Evolutionary conservation across 805 yeast genomes (phyloP).

Genomic region (Hanseniaspora valbyensis): DNA sequence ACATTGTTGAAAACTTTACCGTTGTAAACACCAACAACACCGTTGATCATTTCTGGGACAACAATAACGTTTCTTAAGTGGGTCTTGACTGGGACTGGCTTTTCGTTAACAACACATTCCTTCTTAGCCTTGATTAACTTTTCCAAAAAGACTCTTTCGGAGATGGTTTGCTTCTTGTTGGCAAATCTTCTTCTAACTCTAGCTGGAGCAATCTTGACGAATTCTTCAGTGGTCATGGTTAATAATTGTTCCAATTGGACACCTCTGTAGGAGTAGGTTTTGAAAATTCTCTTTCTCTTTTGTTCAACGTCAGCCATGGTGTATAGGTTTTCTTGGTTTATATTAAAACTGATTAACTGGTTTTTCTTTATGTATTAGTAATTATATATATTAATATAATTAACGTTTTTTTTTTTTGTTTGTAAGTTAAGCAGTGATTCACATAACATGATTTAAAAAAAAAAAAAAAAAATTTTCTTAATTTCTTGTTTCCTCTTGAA

Average conservation of each 20-base stretch:
- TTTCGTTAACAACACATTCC: slow-evolving; percentile 81
- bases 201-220: slow-evolving; percentile 91
- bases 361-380: too few relatives aligned
- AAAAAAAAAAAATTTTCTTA: too few relatives aligned
- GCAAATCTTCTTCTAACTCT: slow-evolving; percentile 99
- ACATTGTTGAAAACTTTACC: slow-evolving; percentile 99
- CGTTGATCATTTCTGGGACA: slow-evolving; percentile 99
- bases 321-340: slow-evolving; percentile 8
- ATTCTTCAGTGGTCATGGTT: slow-evolving; percentile 91
- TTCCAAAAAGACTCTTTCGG: slow-evolving; percentile 56
- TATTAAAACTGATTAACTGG: background rate
- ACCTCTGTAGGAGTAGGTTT: slow-evolving; percentile 97
- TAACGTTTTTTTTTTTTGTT: too few relatives aligned
- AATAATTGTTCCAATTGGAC: slow-evolving; percentile 90
- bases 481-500: too few relatives aligned
- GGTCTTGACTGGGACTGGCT: slow-evolving; percentile 96
- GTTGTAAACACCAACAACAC: slow-evolving; percentile 97
- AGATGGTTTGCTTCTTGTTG: slow-evolving; percentile 89
- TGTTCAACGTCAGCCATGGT: slow-evolving; percentile 31
- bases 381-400: too few relatives aligned
- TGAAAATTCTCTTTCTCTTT: slow-evolving; percentile 83
- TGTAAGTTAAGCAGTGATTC: too few relatives aligned
- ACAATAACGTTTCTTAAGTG: slow-evolving; percentile 98
- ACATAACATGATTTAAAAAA: too few relatives aligned
- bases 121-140: slow-evolving; percentile 96